Evolutionary conservation across 192 early-diverging fungal species (phyloP).

Genomic region (Ambispora gerdemannii): DNA sequence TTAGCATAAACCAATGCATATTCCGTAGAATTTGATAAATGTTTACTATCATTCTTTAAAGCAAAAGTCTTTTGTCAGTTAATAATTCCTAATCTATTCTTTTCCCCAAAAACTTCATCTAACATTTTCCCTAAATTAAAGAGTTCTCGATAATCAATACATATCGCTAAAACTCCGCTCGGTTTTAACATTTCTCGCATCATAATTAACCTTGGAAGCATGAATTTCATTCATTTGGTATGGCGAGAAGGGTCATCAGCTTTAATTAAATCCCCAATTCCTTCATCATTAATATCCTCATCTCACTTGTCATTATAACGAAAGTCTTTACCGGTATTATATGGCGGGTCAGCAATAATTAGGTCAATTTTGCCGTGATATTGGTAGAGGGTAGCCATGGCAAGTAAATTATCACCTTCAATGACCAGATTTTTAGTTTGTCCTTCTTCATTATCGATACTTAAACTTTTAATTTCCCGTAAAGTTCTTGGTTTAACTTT

Average conservation of each 20-base stretch:
- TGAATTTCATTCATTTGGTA: slow-evolving; percentile 23
- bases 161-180: slow-evolving; percentile 13
- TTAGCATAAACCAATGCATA: slow-evolving; percentile 19
- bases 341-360: slow-evolving; percentile 20
- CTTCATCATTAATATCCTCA: not conserved
- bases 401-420: slow-evolving; percentile 19
- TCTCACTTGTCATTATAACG: slow-evolving; percentile 15
- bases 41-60: not conserved
- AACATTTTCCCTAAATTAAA: slow-evolving; percentile 20
- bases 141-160: slow-evolving; percentile 14
- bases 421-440: slow-evolving; percentile 4
- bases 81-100: slow-evolving; percentile 12
- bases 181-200: slow-evolving; percentile 20
- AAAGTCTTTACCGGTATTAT: slow-evolving; percentile 26
- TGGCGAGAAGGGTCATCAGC: not conserved
- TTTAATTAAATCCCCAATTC: slow-evolving; percentile 3
- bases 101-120: slow-evolving; percentile 20
- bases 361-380: slow-evolving; percentile 12
- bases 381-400: slow-evolving; percentile 10
- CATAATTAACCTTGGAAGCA: slow-evolving; percentile 9
- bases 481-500: slow-evolving; percentile 8
- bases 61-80: not conserved
- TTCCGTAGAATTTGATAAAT: not conserved
- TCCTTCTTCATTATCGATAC: slow-evolving; percentile 8
- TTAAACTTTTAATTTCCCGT: not conserved